Base-by-base conservation (phyloP, 2,329 filamentous ascomycete genomes). In the Dryadomyces sulphureus region DNA sequence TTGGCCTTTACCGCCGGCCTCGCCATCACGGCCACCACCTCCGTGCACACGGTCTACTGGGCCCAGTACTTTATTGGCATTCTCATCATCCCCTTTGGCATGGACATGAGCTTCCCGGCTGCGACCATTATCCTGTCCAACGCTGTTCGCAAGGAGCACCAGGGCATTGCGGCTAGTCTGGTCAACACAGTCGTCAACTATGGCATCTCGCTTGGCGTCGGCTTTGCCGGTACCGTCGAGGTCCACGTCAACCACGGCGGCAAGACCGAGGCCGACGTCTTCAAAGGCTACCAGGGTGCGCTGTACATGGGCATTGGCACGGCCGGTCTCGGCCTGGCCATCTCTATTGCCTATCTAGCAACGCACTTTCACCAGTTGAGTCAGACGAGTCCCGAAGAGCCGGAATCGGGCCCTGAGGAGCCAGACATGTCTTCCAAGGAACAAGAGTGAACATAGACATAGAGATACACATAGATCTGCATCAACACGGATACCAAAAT, bases 101-200 rank as follows among this genome's bases (percentile, higher is more conserved):
- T 81, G 70, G 77, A 84, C 55, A 80, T 80, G 66, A 73, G 67
- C 1, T 79, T 80, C 52, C 79, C 79, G 0, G 72, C 76, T 0
- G 75, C 73, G 0, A 78, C 70, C 0, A 54, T 81, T 11, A 68
- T 81, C 25, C 62, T 84, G 7, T 73, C 68, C 20, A 70, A 80
- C 49, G 61, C 62, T 1, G 64, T 71, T 0, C 56, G 62, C 7
- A 63, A 60, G 44, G 59, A 66, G 36, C 60, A 72, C 45, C 66
- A 70, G 52, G 67, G 67, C 2, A 64, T 70, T 8, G 67, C 59
- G 0, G 66, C 65, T 5, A 73, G 68, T n/a, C 56, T 83, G 8
- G 72, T 81, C 38, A 75, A 70, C 49, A 81, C 78, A 0, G 65
- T 80, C 12, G 72, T 83, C 48, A 83, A 84, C 57, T 84, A 84